A percentile compares a stretch with the other conserved stretches of the same genome.
Conservation (phyloP, 2,329 filamentous ascomycete genomes). For the Fusarium sp. region DNA sequence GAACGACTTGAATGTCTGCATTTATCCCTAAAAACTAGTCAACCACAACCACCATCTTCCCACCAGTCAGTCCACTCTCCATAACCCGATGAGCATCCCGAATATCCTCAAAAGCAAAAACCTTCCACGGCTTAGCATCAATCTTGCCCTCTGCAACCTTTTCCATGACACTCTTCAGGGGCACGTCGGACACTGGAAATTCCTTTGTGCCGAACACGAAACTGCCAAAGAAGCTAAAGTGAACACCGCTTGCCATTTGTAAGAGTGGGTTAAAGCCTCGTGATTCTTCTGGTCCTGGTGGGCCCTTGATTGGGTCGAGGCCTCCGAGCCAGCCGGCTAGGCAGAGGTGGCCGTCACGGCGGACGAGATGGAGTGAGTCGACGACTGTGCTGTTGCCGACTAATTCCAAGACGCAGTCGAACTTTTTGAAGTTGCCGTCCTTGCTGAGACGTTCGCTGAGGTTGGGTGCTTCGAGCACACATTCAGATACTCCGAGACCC, state of each 20-base stretch:
- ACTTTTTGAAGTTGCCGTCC: background rate
- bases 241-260: constrained; percentile 55
- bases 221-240: constrained; percentile 56
- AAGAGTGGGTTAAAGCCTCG: constrained; percentile 53
- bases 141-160: constrained; percentile 49
- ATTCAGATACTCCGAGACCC: background rate
- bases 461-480: background rate
- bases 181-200: constrained; percentile 42
- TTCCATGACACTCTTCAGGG: constrained; percentile 48
- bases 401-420: background rate
- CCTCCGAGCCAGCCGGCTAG: constrained; percentile 1
- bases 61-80: background rate
- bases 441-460: background rate
- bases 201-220: constrained; percentile 48
- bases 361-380: background rate
- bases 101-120: constrained; percentile 48
- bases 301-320: background rate
- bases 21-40: background rate
- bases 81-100: constrained; percentile 9
- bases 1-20: background rate
- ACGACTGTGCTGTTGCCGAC: background rate
- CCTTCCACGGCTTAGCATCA: constrained; percentile 46
- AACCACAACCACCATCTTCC: background rate
- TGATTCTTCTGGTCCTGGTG: constrained; percentile 40
- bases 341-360: background rate